Evolutionary conservation across 345 rosid genomes (phyloP).

Genomic region (Camelina neglecta): DNA sequence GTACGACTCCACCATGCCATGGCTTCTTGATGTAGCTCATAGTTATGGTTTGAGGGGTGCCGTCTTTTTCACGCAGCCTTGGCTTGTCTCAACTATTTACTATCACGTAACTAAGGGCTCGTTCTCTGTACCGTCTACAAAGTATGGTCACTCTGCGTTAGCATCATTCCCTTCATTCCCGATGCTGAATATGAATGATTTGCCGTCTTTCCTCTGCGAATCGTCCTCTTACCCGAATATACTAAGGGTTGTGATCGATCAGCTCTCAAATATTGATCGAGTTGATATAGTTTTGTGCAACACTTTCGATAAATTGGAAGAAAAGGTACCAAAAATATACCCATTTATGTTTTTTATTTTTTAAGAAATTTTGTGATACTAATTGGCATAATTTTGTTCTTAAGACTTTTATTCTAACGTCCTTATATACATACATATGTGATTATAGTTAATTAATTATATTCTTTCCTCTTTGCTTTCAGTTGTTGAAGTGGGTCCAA

Average conservation of each 20-base stretch:
- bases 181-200: slow-evolving; percentile 40
- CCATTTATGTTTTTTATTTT: neutral
- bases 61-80: slow-evolving; percentile 54
- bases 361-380: too few species aligned
- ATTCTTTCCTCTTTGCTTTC: neutral
- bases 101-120: slow-evolving; percentile 44
- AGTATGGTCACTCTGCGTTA: slow-evolving; percentile 34
- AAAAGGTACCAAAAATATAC: slow-evolving; percentile 45
- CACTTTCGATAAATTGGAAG: slow-evolving; percentile 51
- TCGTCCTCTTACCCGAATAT: slow-evolving; percentile 27
- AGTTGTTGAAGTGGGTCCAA: slow-evolving; percentile 52
- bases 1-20: slow-evolving; percentile 55
- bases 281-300: slow-evolving; percentile 49
- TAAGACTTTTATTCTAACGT: too few species aligned
- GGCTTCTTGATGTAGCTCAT: slow-evolving; percentile 59
- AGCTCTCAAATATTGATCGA: slow-evolving; percentile 46
- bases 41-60: slow-evolving; percentile 45
- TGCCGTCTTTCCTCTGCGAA: slow-evolving; percentile 51
- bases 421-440: neutral
- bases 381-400: too few species aligned
- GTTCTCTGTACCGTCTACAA: slow-evolving; percentile 30
- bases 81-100: slow-evolving; percentile 51
- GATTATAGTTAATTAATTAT: neutral
- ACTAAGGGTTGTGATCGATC: slow-evolving; percentile 20
- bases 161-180: slow-evolving; percentile 51